These are phyloP conservation scores for Kazachstania psychrophila DNA, from an alignment of 805 yeast genomes.

Conservation along the genomic window DNA sequence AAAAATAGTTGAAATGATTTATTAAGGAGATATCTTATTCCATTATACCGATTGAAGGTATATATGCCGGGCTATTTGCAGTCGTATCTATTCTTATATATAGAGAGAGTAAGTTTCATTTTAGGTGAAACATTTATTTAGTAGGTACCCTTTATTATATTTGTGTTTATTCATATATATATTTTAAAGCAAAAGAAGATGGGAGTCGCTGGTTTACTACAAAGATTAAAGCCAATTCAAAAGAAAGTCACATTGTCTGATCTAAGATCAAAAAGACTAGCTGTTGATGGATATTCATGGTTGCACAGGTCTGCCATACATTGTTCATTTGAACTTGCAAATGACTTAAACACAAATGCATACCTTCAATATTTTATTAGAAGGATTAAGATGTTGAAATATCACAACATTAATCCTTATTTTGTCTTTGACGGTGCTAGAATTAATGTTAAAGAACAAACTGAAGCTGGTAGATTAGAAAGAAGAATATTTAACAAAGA, in stretches of 20 bases:
- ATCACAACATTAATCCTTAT: constrained; percentile 64
- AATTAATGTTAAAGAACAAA: constrained; percentile 62
- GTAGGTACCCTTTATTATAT: not conserved
- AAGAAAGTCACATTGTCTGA: constrained; percentile 43
- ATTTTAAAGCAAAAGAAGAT: constrained; percentile 29
- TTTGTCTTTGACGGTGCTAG: constrained; percentile 89
- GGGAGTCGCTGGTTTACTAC: constrained; percentile 79
- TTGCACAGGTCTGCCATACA: constrained; percentile 72
- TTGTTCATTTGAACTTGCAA: constrained; percentile 73
- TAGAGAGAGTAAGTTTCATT: no score
- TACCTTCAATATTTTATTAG: constrained; percentile 59
- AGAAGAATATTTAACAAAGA: constrained; percentile 47
- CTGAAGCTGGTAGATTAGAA: constrained; percentile 52
- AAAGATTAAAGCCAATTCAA: constrained; percentile 63
- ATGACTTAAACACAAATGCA: constrained; percentile 53
- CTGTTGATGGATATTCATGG: constrained; percentile 94
- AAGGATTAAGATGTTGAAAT: constrained; percentile 51
- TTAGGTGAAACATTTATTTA: no score
- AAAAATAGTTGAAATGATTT: no score
- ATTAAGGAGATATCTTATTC: no score
- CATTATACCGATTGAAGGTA: no score
- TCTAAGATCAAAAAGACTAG: constrained; percentile 63
- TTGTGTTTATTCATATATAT: not conserved
- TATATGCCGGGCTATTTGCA: no score
- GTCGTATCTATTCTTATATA: no score